A percentile compares a stretch with the other conserved stretches of the same genome.
Evolutionary conservation across 257 asterid genomes (phyloP).

Genomic region (Cinchona pubescens): DNA sequence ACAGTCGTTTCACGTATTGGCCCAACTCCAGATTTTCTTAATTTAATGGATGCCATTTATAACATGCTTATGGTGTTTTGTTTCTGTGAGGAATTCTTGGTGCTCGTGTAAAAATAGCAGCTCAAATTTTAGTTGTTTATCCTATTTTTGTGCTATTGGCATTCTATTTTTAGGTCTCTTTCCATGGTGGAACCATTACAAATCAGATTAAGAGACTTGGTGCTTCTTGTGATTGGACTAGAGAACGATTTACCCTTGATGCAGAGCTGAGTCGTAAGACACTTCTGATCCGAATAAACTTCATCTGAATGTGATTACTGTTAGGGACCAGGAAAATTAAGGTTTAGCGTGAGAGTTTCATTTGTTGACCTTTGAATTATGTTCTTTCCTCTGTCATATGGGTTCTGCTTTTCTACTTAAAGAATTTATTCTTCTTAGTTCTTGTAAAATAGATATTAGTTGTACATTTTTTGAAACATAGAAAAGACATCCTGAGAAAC

Average conservation of each 20-base stretch:
- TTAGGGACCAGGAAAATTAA: background rate
- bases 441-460: background rate
- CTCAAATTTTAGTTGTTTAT: constrained; percentile 13
- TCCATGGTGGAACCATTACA: constrained; percentile 94
- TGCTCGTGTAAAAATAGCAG: constrained; percentile 10
- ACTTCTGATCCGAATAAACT: constrained; percentile 44
- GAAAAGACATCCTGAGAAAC: background rate
- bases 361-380: background rate
- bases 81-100: background rate
- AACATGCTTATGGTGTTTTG: background rate
- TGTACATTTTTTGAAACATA: background rate
- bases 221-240: constrained; percentile 98
- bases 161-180: constrained; percentile 57
- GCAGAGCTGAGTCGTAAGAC: constrained; percentile 96
- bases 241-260: constrained; percentile 91
- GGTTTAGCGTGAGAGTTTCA: constrained; percentile 6
- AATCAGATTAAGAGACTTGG: constrained; percentile 98
- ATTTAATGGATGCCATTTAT: background rate
- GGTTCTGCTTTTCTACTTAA: background rate
- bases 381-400: background rate
- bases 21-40: background rate
- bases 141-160: constrained; percentile 26
- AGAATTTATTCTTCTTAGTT: background rate
- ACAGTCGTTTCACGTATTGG: background rate
- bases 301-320: constrained; percentile 38